Conservation (phyloP, 176 grass and related monocot species). For the Phoenix dactylifera region DNA sequence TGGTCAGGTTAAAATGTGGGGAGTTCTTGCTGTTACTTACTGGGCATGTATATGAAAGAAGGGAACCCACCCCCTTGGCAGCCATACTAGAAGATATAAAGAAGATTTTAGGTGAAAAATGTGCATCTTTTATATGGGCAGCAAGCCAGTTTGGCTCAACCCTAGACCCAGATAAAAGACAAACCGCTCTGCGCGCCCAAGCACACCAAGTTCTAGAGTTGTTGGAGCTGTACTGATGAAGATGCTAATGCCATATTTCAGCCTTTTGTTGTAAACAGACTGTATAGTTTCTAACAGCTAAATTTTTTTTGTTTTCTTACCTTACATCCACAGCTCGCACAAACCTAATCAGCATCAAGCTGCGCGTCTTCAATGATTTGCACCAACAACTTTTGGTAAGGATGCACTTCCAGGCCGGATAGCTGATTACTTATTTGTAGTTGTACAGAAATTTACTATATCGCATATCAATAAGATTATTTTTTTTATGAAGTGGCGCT, state of each 20-base stretch:
- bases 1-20: conserved; percentile 83
- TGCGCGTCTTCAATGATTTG: too few relatives aligned
- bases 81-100: conserved; percentile 65
- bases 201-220: conserved; percentile 79
- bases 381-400: too few relatives aligned
- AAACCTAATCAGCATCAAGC: too few relatives aligned
- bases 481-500: too few relatives aligned
- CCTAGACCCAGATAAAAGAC: conserved; percentile 64
- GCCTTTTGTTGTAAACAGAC: too few relatives aligned
- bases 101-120: conserved; percentile 60
- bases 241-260: neutral
- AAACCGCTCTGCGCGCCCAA: conserved; percentile 78
- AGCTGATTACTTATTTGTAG: too few relatives aligned
- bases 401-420: too few relatives aligned
- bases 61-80: conserved; percentile 61
- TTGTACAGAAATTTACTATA: too few relatives aligned
- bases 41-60: conserved; percentile 51
- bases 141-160: conserved; percentile 89
- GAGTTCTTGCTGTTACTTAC: conserved; percentile 83
- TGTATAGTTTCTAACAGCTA: too few relatives aligned
- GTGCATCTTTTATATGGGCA: conserved; percentile 75
- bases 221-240: conserved; percentile 49
- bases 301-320: too few relatives aligned
- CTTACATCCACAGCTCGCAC: too few relatives aligned
- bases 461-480: too few relatives aligned